Evolutionary conservation across 805 yeast species (phyloP).

Genomic region (Yarrowia sp.): DNA sequence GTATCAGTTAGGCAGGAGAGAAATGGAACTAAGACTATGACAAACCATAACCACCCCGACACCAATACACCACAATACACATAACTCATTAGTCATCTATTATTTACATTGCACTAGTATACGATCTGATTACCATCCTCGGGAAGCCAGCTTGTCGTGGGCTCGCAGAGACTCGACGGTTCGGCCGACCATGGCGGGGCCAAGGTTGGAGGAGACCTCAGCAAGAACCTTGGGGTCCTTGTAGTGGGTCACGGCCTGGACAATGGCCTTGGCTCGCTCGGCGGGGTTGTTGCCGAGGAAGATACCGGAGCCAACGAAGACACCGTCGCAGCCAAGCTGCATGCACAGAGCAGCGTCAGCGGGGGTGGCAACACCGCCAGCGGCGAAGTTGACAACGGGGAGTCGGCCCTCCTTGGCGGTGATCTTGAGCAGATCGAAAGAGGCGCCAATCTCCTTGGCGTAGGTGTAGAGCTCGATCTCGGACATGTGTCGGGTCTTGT

Average conservation of each 20-base stretch:
- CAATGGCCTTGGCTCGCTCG: conserved; percentile 73
- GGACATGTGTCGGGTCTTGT: conserved; percentile 45
- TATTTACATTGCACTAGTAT: conserved; percentile 19
- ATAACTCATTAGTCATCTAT: conserved; percentile 24
- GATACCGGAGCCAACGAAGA: conserved; percentile 75
- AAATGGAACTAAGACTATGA: not conserved
- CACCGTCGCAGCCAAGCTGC: conserved; percentile 79
- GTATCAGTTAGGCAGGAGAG: too few species aligned
- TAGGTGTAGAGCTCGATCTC: conserved; percentile 46
- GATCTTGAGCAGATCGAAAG: conserved; percentile 49
- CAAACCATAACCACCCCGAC: not conserved
- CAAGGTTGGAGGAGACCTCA: conserved; percentile 66
- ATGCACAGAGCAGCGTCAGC: conserved; percentile 83
- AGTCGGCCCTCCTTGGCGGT: conserved; percentile 56
- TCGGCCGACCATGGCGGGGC: conserved; percentile 74
- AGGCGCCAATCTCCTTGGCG: conserved; percentile 61
- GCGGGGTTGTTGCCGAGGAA: conserved; percentile 73
- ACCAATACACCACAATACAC: not conserved
- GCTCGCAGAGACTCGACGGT: conserved; percentile 52
- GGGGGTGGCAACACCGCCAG: conserved; percentile 87
- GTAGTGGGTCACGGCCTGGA: conserved; percentile 71
- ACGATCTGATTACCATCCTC: conserved; percentile 29
- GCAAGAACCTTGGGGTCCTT: conserved; percentile 58
- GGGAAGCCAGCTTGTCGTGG: conserved; percentile 38
- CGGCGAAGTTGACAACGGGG: conserved; percentile 84